Conservation (phyloP, 257 asterid genomes). For the Lycium ferocissimum region DNA sequence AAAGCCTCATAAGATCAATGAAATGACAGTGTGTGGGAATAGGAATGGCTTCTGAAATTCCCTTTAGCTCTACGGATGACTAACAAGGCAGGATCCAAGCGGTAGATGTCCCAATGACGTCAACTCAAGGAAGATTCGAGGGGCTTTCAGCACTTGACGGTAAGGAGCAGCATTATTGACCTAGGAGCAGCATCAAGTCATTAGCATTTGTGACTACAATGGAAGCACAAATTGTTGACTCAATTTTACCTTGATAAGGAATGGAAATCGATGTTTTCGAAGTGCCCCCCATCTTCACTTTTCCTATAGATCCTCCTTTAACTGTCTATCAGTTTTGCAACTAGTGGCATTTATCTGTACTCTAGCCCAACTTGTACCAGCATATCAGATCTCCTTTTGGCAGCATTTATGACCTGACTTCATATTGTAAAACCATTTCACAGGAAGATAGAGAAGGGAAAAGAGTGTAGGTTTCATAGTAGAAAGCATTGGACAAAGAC, state of each 20-base stretch:
- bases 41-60: too few species aligned
- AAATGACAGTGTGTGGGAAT: conserved; percentile 75
- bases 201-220: conserved; percentile 27
- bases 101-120: too few species aligned
- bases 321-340: conserved; percentile 82
- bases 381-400: conserved; percentile 68
- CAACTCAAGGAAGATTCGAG: too few species aligned
- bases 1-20: conserved; percentile 93
- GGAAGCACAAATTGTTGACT: conserved; percentile 23
- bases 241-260: conserved; percentile 71
- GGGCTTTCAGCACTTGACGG: too few species aligned
- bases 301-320: conserved; percentile 69
- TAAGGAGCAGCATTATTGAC: conserved; percentile 50
- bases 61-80: too few species aligned
- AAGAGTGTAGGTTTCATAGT: background rate
- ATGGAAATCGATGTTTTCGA: conserved; percentile 89
- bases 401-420: conserved; percentile 74
- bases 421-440: background rate
- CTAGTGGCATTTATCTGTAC: conserved; percentile 93
- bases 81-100: background rate
- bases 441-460: background rate
- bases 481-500: background rate
- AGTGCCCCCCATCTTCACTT: conserved; percentile 87
- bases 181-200: conserved; percentile 44
- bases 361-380: conserved; percentile 89